Evolutionary conservation across 306 rosid genomes (phyloP), one percentile per base, ranked within the genome.

Genomic region (Prunus mira): DNA sequence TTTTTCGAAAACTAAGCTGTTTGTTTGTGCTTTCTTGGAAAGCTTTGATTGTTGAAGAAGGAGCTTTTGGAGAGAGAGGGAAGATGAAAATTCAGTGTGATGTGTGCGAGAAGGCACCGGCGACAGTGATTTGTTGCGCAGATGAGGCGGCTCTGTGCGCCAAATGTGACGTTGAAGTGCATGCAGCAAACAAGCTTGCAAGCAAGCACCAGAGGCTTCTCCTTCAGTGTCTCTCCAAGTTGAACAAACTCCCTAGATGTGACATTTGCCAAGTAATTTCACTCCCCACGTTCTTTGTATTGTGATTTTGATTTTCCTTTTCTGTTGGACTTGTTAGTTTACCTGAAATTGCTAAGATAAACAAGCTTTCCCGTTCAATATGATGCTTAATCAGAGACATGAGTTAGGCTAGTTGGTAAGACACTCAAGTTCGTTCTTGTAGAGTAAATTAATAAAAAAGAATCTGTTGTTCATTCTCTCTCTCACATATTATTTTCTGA

Each of bases 121-220:
- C 99, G 27, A 88, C 96, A 1, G 89, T 95, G 82, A 95, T 95
- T 43, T 95, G 99, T 78, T 95, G 99, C 63, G 97, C 99, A 0
- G 99, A 95, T 74, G 99, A 95, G 79, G 99, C 99, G 9, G 97
- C 97, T 28, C 87, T 95, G 60, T 95, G 99, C 64, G 91, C 93
- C 14, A 90, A 85, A 82, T 95, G 99, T 32, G 99, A 95, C 43
- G 83, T 90, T 6, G 97, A 95, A 79, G 97, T 95, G 77, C 99
- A 95, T 85, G 97, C 97, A 22, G 99, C 99, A 0, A 95, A 95
- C 78, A 95, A 90, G 89, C 97, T 95, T 10, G 99, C 99, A 46
- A 95, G 97, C 83, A 95, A 95, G 81, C 97, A 95, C 78, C 99
- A 92, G 79, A 86, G 99, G 87, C 97, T 95, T 82, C 97, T 85